Percentiles rank a stretch among this genome's conserved stretches.
These are phyloP conservation scores for Vararia minispora DNA, from an alignment of 768 basidiomycete genomes.

Conservation along the genomic window DNA sequence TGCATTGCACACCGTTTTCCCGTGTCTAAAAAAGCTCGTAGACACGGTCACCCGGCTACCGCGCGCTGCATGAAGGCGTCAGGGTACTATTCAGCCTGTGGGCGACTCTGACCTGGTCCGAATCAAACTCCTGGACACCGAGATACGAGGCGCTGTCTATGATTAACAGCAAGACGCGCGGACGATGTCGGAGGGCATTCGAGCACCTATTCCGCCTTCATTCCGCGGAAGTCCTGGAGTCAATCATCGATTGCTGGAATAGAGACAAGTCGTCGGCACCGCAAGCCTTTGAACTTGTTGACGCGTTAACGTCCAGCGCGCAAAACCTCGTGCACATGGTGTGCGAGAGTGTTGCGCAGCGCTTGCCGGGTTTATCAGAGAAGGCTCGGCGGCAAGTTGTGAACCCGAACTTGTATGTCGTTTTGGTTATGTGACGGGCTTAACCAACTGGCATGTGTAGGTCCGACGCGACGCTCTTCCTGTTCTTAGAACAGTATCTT, in stretches of 20 bases:
- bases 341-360: conserved; percentile 68
- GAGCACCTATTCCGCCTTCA: conserved; percentile 81
- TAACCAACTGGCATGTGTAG: conserved; percentile 25
- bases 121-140: conserved; percentile 33
- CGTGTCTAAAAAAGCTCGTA: conserved; percentile 18
- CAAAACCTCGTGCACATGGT: conserved; percentile 83
- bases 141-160: conserved; percentile 58
- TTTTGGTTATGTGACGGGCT: not conserved
- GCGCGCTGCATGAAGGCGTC: conserved; percentile 71
- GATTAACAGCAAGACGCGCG: conserved; percentile 54
- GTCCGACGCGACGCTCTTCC: conserved; percentile 61
- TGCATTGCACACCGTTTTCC: conserved; percentile 3
- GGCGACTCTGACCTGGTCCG: conserved; percentile 45
- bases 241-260: conserved; percentile 75
- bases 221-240: conserved; percentile 74
- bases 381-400: conserved; percentile 47
- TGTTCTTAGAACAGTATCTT: conserved; percentile 83
- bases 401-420: conserved; percentile 56
- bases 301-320: conserved; percentile 72
- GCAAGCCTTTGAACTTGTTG: conserved; percentile 71
- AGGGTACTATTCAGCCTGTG: conserved; percentile 71
- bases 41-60: conserved; percentile 67
- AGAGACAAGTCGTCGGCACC: conserved; percentile 29
- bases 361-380: conserved; percentile 45
- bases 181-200: conserved; percentile 66